Percentiles rank a stretch among this genome's conserved stretches.
These are phyloP conservation scores for Colletotrichum tofieldiae DNA, from an alignment of 2,329 filamentous ascomycete genomes.

Conservation along the genomic window DNA sequence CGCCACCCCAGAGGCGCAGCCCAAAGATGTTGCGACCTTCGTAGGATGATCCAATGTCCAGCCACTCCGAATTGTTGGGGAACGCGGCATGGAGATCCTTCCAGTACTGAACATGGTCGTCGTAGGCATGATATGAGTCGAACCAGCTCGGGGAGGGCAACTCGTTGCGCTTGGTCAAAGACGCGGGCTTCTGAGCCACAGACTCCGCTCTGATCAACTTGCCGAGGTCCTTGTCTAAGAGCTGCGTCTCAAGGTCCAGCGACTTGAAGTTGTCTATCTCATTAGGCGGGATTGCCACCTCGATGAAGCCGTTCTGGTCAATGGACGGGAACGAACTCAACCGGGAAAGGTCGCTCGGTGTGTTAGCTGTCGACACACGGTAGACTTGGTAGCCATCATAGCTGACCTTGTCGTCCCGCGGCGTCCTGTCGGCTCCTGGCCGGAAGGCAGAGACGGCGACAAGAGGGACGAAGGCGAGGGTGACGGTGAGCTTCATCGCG, in stretches of 20 bases:
- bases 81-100: slow-evolving; percentile 61
- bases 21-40: slow-evolving; percentile 71
- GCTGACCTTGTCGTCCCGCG: slow-evolving; percentile 40
- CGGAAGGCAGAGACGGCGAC: slow-evolving; percentile 19
- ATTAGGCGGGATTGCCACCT: slow-evolving; percentile 52
- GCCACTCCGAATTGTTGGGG: slow-evolving; percentile 63
- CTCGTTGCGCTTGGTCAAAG: slow-evolving; percentile 46
- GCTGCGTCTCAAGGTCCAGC: slow-evolving; percentile 46
- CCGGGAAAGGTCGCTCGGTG: slow-evolving; percentile 42
- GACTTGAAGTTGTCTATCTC: slow-evolving; percentile 49
- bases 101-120: slow-evolving; percentile 66
- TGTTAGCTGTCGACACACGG: slow-evolving; percentile 45
- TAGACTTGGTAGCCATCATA: slow-evolving; percentile 55
- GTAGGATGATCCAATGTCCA: slow-evolving; percentile 60
- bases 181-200: slow-evolving; percentile 44
- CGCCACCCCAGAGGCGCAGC: slow-evolving; percentile 65
- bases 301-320: slow-evolving; percentile 49
- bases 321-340: slow-evolving; percentile 46
- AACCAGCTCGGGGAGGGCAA: slow-evolving; percentile 64
- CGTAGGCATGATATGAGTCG: slow-evolving; percentile 67
- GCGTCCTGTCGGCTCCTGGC: background rate
- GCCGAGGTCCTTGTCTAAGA: slow-evolving; percentile 50
- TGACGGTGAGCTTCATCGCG: slow-evolving; percentile 36
- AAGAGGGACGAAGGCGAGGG: slow-evolving; percentile 20
- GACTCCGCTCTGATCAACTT: slow-evolving; percentile 49